phyloP scores from a whole-genome alignment of 139 green algal genomes.

The Picochlorum costavermella region DNA sequence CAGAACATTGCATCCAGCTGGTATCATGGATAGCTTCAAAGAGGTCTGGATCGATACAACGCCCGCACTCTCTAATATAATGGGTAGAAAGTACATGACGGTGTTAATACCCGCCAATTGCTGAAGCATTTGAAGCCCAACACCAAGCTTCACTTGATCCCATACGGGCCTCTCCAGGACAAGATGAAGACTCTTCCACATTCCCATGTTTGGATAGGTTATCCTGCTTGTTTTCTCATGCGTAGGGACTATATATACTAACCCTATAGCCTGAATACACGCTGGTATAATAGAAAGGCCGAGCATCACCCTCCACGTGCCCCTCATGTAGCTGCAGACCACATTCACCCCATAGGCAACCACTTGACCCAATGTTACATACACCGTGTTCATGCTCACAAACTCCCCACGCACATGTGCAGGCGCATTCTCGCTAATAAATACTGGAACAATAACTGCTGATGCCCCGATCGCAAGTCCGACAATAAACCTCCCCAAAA shows the following conservation, averaged over 20 bases:
- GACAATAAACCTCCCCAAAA: slow-evolving; percentile 39
- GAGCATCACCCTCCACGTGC: slow-evolving; percentile 71
- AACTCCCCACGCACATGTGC: slow-evolving; percentile 27
- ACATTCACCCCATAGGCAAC: slow-evolving; percentile 56
- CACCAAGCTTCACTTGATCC: slow-evolving; percentile 18
- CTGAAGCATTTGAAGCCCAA: slow-evolving; percentile 64
- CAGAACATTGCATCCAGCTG: slow-evolving; percentile 46
- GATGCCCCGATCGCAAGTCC: slow-evolving; percentile 51
- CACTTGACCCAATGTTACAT: slow-evolving; percentile 62
- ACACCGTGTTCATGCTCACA: slow-evolving; percentile 54
- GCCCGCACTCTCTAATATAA: slow-evolving; percentile 61
- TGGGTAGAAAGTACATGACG: slow-evolving; percentile 62
- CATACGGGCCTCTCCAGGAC: slow-evolving; percentile 15
- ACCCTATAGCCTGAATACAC: slow-evolving; percentile 32
- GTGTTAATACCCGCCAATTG: slow-evolving; percentile 74
- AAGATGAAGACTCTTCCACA: background rate
- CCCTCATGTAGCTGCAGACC: slow-evolving; percentile 48
- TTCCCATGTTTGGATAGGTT: too few relatives aligned
- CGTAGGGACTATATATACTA: background rate
- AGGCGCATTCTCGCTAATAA: slow-evolving; percentile 46
- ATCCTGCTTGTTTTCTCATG: too few relatives aligned
- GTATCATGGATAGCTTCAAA: slow-evolving; percentile 47
- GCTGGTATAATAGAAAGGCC: slow-evolving; percentile 52
- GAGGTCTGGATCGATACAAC: slow-evolving; percentile 39
- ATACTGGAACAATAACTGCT: slow-evolving; percentile 50